phyloP scores from a whole-genome alignment of 441 rosid genomes.

The Omphalea diandra region DNA sequence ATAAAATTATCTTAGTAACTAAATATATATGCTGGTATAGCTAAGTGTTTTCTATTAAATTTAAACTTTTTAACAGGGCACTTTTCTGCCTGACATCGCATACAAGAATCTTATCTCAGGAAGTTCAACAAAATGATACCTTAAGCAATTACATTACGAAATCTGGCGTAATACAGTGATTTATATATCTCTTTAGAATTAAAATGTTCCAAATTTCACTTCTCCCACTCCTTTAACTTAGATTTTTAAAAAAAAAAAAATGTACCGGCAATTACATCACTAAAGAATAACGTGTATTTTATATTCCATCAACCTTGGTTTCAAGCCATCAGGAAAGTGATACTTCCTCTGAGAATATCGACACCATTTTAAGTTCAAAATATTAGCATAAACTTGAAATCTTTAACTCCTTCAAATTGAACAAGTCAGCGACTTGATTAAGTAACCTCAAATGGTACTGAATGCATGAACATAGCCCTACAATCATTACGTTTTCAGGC shows the following conservation, averaged over 20 bases:
- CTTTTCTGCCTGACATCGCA: neutral
- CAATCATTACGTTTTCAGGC: neutral
- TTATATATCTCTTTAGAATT: too few relatives aligned
- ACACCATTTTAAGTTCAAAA: neutral
- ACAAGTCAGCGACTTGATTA: neutral
- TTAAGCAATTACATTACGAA: neutral
- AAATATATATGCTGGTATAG: too few relatives aligned
- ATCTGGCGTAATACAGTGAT: too few relatives aligned
- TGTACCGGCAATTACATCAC: too few relatives aligned
- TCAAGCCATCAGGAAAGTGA: neutral
- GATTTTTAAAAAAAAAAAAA: too few relatives aligned
- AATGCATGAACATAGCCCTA: neutral
- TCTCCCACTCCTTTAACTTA: too few relatives aligned
- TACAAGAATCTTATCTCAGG: constrained; percentile 3
- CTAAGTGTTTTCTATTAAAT: too few relatives aligned
- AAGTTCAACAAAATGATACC: neutral
- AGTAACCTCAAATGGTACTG: neutral
- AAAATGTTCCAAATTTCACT: too few relatives aligned
- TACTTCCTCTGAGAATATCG: neutral
- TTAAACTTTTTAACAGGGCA: neutral
- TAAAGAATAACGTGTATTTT: neutral
- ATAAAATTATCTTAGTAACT: too few relatives aligned
- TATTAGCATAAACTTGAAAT: neutral
- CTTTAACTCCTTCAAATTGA: neutral
- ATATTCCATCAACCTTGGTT: neutral